phyloP scores from a whole-genome alignment of 2,329 filamentous ascomycete genomes.

The Nigrograna mackinnonii region DNA sequence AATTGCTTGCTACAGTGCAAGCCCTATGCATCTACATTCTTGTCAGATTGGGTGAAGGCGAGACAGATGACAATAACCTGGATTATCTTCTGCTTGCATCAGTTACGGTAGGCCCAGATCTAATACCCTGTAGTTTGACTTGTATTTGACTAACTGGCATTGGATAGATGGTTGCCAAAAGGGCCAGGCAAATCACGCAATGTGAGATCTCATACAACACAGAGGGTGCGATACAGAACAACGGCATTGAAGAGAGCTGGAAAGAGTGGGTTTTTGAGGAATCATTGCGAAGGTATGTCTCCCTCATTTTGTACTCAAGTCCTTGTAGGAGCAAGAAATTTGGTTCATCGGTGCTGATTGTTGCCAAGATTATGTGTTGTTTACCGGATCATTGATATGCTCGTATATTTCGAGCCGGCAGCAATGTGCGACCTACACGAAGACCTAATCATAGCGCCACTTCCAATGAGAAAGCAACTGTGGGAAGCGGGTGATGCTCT shows the following conservation, averaged over 20 bases:
- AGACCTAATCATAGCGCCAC: constrained; percentile 46
- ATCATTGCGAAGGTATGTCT: constrained; percentile 42
- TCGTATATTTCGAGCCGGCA: constrained; percentile 48
- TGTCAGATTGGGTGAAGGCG: constrained; percentile 48
- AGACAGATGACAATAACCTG: constrained; percentile 48
- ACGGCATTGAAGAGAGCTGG: constrained; percentile 33
- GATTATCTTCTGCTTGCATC: constrained; percentile 43
- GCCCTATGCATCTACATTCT: constrained; percentile 50
- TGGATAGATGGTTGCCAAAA: too few species aligned
- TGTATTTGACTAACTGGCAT: too few species aligned
- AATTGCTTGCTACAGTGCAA: constrained; percentile 47
- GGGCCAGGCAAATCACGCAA: too few species aligned
- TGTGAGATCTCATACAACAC: too few species aligned
- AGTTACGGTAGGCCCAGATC: constrained; percentile 37
- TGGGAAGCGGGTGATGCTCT: constrained; percentile 47
- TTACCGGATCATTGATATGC: constrained; percentile 46
- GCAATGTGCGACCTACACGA: constrained; percentile 38
- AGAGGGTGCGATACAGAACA: not conserved
- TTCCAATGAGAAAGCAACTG: constrained; percentile 47
- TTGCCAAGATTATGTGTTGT: too few species aligned
- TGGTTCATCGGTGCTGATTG: too few species aligned
- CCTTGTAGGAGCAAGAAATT: too few species aligned
- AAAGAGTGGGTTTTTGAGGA: constrained; percentile 48
- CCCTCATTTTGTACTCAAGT: too few species aligned
- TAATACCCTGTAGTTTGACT: too few species aligned